Base-by-base conservation (phyloP, 75 land plant genomes). In the Picea glauca region DNA sequence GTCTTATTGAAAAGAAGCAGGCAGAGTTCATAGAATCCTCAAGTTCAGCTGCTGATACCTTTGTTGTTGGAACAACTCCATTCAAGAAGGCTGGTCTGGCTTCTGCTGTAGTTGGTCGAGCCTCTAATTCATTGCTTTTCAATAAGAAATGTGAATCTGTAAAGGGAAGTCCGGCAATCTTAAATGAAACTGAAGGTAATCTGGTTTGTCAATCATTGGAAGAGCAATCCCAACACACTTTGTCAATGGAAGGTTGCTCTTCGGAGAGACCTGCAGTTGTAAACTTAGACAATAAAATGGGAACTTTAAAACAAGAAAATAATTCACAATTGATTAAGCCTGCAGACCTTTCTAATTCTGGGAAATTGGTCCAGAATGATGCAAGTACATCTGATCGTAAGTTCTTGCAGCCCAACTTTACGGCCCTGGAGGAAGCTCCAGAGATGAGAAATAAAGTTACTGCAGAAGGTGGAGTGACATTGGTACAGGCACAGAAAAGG, bases 401-500 rank as follows among this genome's bases (percentile, higher is more conserved):
- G 5, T 70, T 21, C 73, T 70, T 70, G 50, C 33, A 66, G 72
- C 6, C 46, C 18, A 66, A 35, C n/a, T 38, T 20, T n/a, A 11
- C n/a, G 9, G 13, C 54, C 43, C 23, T 20, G 74, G 54, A 70
- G 26, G 72, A 13, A 38, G 43, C 72, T 35, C 35, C 50, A 18
- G 23, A 5, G 72, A 33, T 31, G 18, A 68, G 72, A 68, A 40
- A 68, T 15, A 35, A 18, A 20, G 46, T 15, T 68, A 5, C 20
- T 40, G 14, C 74, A 40, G 54, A 88, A 88, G 81, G 63, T 26
- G 63, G 57, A 75, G 87, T 66, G 35, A 84, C 78, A 13, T 79
- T 80, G 23, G 85, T 91, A 63, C 84, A 81, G 77, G 64, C 83
- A 30, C 72, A 65, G 59, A 91, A 89, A 79, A 91, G 85, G 74